Conservation (phyloP, 2,329 filamentous ascomycete genomes). For the Alternaria solani region DNA sequence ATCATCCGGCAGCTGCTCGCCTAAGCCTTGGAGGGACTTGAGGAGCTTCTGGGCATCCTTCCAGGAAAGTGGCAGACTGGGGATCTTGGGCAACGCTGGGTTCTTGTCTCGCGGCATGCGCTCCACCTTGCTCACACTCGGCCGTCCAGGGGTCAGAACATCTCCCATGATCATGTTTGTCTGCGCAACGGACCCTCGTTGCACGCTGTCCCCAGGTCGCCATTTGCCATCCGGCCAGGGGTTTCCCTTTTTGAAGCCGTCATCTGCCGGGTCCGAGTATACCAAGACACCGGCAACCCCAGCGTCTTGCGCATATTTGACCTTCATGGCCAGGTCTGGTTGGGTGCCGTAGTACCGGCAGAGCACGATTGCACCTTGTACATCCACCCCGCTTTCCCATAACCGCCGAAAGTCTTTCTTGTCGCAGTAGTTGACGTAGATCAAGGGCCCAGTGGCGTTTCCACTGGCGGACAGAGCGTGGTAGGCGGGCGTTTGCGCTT, state of each 20-base stretch:
- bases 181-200: slow-evolving; percentile 81
- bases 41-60: slow-evolving; percentile 84
- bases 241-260: slow-evolving; percentile 78
- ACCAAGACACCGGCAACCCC: slow-evolving; percentile 89
- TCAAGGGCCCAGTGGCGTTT: slow-evolving; percentile 82
- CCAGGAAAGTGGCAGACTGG: slow-evolving; percentile 90
- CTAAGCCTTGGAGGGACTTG: slow-evolving; percentile 76
- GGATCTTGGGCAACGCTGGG: slow-evolving; percentile 79
- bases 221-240: slow-evolving; percentile 79
- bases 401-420: slow-evolving; percentile 81
- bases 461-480: slow-evolving; percentile 90
- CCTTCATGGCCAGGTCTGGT: slow-evolving; percentile 76
- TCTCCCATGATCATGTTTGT: slow-evolving; percentile 88
- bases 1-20: slow-evolving; percentile 69
- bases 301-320: slow-evolving; percentile 87
- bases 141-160: slow-evolving; percentile 88
- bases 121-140: slow-evolving; percentile 71
- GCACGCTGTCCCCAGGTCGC: slow-evolving; percentile 83
- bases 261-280: slow-evolving; percentile 88
- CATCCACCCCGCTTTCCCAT: slow-evolving; percentile 73
- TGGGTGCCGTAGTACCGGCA: slow-evolving; percentile 82
- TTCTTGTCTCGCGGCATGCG: slow-evolving; percentile 75
- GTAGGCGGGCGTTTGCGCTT: slow-evolving; percentile 75
- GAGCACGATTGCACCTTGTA: slow-evolving; percentile 82
- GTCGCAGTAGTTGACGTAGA: slow-evolving; percentile 93